Conservation (phyloP, 805 yeast species). For the Groenewaldozyma tartarivorans region DNA sequence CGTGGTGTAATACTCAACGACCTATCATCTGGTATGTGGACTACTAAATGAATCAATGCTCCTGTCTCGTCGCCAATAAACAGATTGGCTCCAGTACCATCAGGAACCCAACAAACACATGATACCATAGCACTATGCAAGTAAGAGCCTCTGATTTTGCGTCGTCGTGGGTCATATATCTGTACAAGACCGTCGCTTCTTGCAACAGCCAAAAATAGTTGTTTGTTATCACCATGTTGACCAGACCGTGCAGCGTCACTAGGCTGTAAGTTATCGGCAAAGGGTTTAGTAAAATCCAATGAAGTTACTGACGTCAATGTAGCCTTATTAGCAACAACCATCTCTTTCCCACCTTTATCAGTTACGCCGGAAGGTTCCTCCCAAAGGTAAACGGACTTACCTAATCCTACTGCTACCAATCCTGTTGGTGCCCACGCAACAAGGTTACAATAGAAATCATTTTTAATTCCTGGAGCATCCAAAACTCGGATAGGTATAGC, state of each 20-base stretch:
- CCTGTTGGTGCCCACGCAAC: slow-evolving; percentile 54
- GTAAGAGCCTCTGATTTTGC: slow-evolving; percentile 23
- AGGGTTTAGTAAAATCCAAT: slow-evolving; percentile 6
- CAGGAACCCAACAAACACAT: slow-evolving; percentile 51
- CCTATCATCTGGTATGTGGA: slow-evolving; percentile 17
- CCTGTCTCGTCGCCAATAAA: slow-evolving; percentile 63
- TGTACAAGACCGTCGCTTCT: slow-evolving; percentile 13
- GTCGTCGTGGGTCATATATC: slow-evolving; percentile 23
- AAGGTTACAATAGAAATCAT: slow-evolving; percentile 68
- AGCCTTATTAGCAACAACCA: background rate
- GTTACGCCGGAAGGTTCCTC: slow-evolving; percentile 25
- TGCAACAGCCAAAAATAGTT: slow-evolving; percentile 12
- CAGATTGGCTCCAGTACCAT: slow-evolving; percentile 28
- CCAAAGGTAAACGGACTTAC: slow-evolving; percentile 52
- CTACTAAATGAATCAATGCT: slow-evolving; percentile 28
- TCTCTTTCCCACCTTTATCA: background rate
- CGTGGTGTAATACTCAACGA: slow-evolving; percentile 18
- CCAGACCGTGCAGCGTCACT: no score
- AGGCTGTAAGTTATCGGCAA: slow-evolving; percentile 1
- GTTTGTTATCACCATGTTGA: background rate
- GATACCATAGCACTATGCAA: slow-evolving; percentile 32
- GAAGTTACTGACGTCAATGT: slow-evolving; percentile 4
- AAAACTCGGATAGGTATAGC: slow-evolving; percentile 21
- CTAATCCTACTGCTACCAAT: slow-evolving; percentile 56
- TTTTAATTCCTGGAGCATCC: slow-evolving; percentile 59